Conservation (phyloP, 768 basidiomycete genomes). For the Dentipellis sp. region DNA sequence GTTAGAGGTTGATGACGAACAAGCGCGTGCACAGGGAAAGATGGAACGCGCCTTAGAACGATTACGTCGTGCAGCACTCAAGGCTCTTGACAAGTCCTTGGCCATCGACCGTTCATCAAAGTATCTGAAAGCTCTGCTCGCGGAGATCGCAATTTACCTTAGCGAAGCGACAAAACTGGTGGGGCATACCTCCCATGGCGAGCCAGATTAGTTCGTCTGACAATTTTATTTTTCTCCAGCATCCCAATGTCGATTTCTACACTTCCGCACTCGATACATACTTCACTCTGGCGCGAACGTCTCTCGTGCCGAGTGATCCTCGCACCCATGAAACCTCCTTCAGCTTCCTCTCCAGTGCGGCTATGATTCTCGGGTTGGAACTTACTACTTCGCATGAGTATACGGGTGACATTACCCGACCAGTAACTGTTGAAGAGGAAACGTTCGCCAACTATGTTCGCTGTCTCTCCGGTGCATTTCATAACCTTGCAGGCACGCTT, state of each 20-base stretch:
- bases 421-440: background rate
- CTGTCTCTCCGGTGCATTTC: conserved; percentile 63
- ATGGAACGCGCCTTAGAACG: conserved; percentile 54
- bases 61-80: conserved; percentile 40
- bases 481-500: conserved; percentile 59
- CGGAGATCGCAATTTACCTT: conserved; percentile 18
- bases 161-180: background rate
- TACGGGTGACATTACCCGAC: background rate
- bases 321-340: conserved; percentile 39
- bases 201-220: background rate
- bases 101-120: background rate
- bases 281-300: conserved; percentile 42
- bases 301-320: conserved; percentile 30
- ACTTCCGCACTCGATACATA: conserved; percentile 44
- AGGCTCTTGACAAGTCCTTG: conserved; percentile 32
- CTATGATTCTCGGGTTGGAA: conserved; percentile 18
- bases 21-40: conserved; percentile 36
- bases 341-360: conserved; percentile 37
- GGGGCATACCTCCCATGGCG: background rate
- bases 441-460: conserved; percentile 45
- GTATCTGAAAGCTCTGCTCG: conserved; percentile 24
- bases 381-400: background rate
- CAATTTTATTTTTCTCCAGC: background rate
- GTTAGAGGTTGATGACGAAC: conserved; percentile 23
- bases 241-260: conserved; percentile 23